These are phyloP conservation scores for Pichiaceae sp. DNA, from an alignment of 1,139 yeast species.

Conservation along the genomic window DNA sequence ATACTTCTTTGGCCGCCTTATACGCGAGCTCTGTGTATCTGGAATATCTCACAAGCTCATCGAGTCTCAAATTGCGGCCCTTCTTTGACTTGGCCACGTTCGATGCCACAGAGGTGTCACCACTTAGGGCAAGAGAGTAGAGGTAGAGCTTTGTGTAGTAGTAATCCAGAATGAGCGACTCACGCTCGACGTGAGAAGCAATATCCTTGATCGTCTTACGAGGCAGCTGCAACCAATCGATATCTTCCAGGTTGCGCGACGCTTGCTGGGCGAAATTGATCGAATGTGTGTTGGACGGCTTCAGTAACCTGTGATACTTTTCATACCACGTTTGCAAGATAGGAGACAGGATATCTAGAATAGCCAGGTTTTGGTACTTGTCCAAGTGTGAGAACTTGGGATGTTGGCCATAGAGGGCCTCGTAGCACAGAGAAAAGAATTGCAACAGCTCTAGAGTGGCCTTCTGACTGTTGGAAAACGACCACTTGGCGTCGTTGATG, in stretches of 20 bases:
- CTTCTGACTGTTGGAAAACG: slow-evolving; percentile 55
- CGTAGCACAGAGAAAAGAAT: slow-evolving; percentile 77
- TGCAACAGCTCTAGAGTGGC: slow-evolving; percentile 76
- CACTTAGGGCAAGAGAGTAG: slow-evolving; percentile 67
- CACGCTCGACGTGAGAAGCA: slow-evolving; percentile 45
- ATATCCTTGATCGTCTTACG: slow-evolving; percentile 33
- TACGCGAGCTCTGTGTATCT: slow-evolving; percentile 77
- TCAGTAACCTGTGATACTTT: slow-evolving; percentile 48
- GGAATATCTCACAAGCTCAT: slow-evolving; percentile 67
- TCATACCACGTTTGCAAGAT: slow-evolving; percentile 72
- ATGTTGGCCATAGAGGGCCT: slow-evolving; percentile 64
- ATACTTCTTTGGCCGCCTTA: slow-evolving; percentile 73
- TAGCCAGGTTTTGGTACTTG: slow-evolving; percentile 62
- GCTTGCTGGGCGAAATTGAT: slow-evolving; percentile 14
- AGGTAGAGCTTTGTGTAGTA: slow-evolving; percentile 78
- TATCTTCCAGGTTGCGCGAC: slow-evolving; percentile 7
- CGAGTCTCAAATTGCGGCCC: slow-evolving; percentile 38
- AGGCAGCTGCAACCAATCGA: slow-evolving; percentile 15
- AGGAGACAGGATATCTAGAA: slow-evolving; percentile 67
- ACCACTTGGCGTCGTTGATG: slow-evolving; percentile 28
- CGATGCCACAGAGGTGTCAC: slow-evolving; percentile 26
- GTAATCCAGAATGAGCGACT: slow-evolving; percentile 71
- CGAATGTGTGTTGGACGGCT: slow-evolving; percentile 30
- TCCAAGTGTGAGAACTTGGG: slow-evolving; percentile 46
- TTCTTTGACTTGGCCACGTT: slow-evolving; percentile 14